These are phyloP conservation scores for Metschnikowia hibisci DNA, from an alignment of 805 yeast genomes.

Conservation along the genomic window DNA sequence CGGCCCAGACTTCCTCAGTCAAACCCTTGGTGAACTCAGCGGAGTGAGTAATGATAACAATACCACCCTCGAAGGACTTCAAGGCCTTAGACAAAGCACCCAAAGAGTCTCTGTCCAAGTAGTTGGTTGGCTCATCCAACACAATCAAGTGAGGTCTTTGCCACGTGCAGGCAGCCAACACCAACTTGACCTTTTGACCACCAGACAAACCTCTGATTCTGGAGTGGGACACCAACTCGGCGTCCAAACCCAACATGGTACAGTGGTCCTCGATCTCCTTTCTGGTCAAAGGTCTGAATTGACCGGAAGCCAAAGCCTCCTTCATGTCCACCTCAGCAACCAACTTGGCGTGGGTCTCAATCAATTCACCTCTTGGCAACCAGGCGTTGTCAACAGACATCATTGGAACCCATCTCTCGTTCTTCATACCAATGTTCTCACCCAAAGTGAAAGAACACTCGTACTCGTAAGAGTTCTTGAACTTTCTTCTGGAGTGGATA, in stretches of 20 bases:
- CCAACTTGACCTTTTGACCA: slow-evolving; percentile 99
- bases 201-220: slow-evolving; percentile 99
- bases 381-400: slow-evolving; percentile 99
- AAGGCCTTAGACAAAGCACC: slow-evolving; percentile 99
- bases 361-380: slow-evolving; percentile 98
- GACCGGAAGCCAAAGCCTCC: slow-evolving; percentile 99
- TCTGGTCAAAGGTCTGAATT: slow-evolving; percentile 99
- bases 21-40: slow-evolving; percentile 99
- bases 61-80: slow-evolving; percentile 99
- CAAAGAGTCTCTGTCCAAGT: slow-evolving; percentile 97
- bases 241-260: slow-evolving; percentile 96
- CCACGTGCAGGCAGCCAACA: slow-evolving; percentile 99
- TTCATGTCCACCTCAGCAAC: slow-evolving; percentile 99
- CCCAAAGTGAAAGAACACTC: slow-evolving; percentile 97
- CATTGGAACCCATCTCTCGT: slow-evolving; percentile 99
- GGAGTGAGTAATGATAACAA: slow-evolving; percentile 98
- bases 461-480: slow-evolving; percentile 99
- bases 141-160: slow-evolving; percentile 99
- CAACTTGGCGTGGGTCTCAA: slow-evolving; percentile 93
- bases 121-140: slow-evolving; percentile 99
- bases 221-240: slow-evolving; percentile 99
- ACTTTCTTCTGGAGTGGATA: slow-evolving; percentile 96
- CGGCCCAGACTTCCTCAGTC: slow-evolving; percentile 99
- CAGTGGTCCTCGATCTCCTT: slow-evolving; percentile 99
- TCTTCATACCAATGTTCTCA: slow-evolving; percentile 98